Evolutionary conservation across 208 protist species (phyloP).

Genomic region (Balamuthia mandrillaris): DNA sequence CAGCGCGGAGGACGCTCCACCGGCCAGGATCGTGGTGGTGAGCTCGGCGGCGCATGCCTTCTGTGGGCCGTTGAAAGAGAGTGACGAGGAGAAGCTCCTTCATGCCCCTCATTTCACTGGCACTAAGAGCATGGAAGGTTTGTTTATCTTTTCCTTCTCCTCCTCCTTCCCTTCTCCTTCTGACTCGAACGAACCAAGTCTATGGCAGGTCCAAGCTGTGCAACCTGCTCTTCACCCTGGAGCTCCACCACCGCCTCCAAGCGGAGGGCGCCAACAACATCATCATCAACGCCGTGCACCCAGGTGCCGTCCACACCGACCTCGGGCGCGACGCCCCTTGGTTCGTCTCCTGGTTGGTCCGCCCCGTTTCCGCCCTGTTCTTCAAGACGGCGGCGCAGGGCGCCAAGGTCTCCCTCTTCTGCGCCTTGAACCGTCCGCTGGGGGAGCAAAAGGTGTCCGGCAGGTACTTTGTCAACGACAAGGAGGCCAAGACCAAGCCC

Average conservation of each 20-base stretch:
- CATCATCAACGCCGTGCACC: slow-evolving; percentile 9
- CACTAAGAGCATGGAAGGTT: neutral
- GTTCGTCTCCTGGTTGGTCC: slow-evolving; percentile 1
- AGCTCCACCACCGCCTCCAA: neutral
- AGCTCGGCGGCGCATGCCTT: slow-evolving; percentile 1
- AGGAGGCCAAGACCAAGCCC: neutral
- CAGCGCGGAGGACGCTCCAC: neutral
- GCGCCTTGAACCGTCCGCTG: neutral
- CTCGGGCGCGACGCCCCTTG: neutral
- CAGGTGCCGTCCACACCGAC: slow-evolving; percentile 1
- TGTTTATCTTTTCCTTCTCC: neutral
- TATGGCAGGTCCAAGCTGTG: slow-evolving; percentile 11
- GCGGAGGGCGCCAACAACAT: neutral
- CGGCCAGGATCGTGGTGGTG: slow-evolving; percentile 5
- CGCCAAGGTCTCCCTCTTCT: neutral
- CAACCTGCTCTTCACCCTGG: slow-evolving; percentile 29
- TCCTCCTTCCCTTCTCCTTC: neutral
- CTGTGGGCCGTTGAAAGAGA: neutral
- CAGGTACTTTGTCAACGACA: slow-evolving; percentile 16
- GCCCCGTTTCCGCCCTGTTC: neutral
- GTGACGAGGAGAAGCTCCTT: neutral
- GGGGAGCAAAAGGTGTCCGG: neutral
- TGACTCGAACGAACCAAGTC: neutral
- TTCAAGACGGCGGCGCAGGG: neutral
- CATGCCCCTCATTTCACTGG: neutral